Evolutionary conservation across 176 grass and related monocot genomes (phyloP).

Genomic region (Eleusine coracana): DNA sequence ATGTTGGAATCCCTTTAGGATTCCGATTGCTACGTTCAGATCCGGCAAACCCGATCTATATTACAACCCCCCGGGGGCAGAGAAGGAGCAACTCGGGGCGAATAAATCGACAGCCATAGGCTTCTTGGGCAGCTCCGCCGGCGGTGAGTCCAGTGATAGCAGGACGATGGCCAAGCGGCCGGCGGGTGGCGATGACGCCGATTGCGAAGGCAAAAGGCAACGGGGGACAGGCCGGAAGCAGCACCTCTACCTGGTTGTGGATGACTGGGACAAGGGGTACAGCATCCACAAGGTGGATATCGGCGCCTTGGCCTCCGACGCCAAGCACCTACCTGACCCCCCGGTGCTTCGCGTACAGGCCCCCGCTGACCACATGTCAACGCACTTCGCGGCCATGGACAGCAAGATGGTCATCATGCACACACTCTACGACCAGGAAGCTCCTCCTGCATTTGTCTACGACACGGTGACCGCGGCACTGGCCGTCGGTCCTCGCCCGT

Average conservation of each 20-base stretch:
- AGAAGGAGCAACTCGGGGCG: no score
- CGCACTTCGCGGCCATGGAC: neutral
- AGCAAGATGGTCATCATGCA: neutral
- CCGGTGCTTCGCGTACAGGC: neutral
- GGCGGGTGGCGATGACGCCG: neutral
- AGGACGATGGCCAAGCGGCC: no score
- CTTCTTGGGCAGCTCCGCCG: no score
- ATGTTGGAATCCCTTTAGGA: no score
- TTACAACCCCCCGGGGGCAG: no score
- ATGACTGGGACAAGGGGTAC: slow-evolving; percentile 3
- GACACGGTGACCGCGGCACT: neutral
- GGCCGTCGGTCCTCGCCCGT: neutral
- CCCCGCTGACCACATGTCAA: neutral
- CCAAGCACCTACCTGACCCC: neutral
- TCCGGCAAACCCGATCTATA: no score
- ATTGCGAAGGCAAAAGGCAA: neutral
- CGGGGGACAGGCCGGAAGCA: neutral
- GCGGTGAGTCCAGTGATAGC: no score
- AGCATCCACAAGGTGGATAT: neutral
- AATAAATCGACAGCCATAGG: no score
- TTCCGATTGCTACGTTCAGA: no score
- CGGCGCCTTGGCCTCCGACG: neutral
- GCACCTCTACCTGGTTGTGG: neutral
- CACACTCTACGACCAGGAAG: no score
- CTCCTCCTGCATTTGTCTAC: neutral